phyloP scores from a whole-genome alignment of 2,329 filamentous ascomycete species.

The Diaporthe eres region DNA sequence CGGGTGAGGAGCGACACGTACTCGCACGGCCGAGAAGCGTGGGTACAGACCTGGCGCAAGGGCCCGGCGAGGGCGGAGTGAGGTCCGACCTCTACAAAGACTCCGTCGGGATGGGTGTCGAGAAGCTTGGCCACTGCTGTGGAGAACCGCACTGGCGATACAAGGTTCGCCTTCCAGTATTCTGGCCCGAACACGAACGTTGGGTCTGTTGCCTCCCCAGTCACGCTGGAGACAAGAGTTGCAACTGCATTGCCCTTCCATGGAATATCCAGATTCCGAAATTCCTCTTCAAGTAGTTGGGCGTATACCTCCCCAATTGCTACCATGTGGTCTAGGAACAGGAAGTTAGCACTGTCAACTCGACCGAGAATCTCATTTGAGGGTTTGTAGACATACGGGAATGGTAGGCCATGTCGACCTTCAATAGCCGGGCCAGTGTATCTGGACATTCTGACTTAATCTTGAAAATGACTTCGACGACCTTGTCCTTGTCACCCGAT shows the following conservation, averaged over 20 bases:
- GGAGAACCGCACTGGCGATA: background rate
- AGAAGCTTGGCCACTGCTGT: background rate
- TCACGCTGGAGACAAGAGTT: background rate
- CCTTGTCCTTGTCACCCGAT: slow-evolving; percentile 28
- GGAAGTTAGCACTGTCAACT: background rate
- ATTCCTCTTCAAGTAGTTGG: background rate
- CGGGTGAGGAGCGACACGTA: background rate
- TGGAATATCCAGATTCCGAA: background rate
- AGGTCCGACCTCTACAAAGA: slow-evolving; percentile 40
- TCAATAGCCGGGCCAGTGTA: background rate
- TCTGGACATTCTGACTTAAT: background rate
- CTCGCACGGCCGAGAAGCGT: background rate
- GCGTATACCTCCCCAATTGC: background rate
- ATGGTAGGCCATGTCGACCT: background rate
- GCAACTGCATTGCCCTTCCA: background rate
- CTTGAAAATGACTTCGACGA: background rate
- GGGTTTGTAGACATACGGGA: background rate
- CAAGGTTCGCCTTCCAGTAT: background rate
- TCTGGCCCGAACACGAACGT: background rate
- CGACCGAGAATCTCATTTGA: background rate
- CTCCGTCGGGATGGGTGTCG: background rate
- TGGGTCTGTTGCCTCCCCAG: background rate
- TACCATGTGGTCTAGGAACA: background rate
- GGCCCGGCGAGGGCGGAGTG: slow-evolving; percentile 35
- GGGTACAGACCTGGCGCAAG: slow-evolving; percentile 34